phyloP scores from a whole-genome alignment of 2,329 filamentous ascomycete species.

The Aaosphaeria pasadenensis region DNA sequence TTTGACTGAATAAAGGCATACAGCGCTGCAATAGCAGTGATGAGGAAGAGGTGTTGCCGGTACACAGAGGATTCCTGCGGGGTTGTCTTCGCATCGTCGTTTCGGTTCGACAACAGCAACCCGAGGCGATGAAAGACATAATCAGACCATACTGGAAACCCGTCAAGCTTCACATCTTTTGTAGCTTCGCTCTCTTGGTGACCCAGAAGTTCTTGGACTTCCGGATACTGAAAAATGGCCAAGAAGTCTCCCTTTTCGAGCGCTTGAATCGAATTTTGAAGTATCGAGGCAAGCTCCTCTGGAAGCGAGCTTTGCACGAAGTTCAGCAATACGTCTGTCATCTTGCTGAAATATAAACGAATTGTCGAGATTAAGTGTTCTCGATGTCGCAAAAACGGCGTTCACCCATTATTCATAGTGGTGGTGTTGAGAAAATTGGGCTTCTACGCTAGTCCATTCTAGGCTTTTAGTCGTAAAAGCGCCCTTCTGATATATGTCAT shows the following conservation, averaged over 20 bases:
- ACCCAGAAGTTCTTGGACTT: conserved; percentile 42
- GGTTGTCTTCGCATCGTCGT: conserved; percentile 18
- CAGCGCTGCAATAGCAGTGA: conserved; percentile 66
- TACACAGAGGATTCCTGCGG: conserved; percentile 35
- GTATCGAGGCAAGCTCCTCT: conserved; percentile 38
- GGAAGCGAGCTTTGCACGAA: conserved; percentile 42
- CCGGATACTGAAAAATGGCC: conserved; percentile 35
- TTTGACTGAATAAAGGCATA: conserved; percentile 82
- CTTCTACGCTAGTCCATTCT: too few species aligned
- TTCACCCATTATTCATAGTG: too few species aligned
- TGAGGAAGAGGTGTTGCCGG: conserved; percentile 43
- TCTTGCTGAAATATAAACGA: conserved; percentile 12
- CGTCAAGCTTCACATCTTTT: conserved; percentile 24
- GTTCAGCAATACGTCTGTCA: conserved; percentile 43
- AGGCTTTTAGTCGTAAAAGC: too few species aligned
- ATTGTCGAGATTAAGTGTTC: neutral
- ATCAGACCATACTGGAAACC: conserved; percentile 44
- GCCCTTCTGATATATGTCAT: too few species aligned
- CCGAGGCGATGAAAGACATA: conserved; percentile 44
- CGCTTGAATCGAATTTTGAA: conserved; percentile 35
- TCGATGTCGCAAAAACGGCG: too few species aligned
- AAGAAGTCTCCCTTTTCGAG: conserved; percentile 44
- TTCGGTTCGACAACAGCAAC: conserved; percentile 31
- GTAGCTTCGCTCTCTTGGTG: conserved; percentile 33
- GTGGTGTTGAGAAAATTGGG: too few species aligned